These are phyloP conservation scores for Trypanosoma cruzi DNA, from an alignment of 208 protist species.

Conservation along the genomic window DNA sequence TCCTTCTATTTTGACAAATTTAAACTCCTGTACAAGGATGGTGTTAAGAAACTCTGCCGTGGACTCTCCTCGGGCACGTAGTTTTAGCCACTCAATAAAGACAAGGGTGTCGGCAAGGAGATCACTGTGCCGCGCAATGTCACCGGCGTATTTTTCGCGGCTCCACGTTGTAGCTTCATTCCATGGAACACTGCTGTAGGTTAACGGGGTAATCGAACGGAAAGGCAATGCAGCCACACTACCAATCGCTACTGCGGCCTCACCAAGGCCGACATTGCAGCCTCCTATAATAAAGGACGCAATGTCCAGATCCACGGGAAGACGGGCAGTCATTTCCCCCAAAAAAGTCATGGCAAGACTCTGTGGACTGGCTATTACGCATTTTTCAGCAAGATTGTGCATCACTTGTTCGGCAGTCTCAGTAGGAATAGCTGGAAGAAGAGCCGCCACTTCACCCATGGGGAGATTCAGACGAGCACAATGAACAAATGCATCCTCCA, in stretches of 20 bases:
- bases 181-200: conserved; percentile 33
- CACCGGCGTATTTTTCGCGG: conserved; percentile 67
- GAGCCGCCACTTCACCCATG: conserved; percentile 21
- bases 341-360: conserved; percentile 72
- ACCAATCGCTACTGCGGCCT: conserved; percentile 64
- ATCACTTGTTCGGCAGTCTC: conserved; percentile 67
- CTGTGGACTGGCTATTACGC: conserved; percentile 55
- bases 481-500: conserved; percentile 83
- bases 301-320: conserved; percentile 80
- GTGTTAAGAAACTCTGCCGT: conserved; percentile 42
- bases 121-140: conserved; percentile 76
- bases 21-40: conserved; percentile 57
- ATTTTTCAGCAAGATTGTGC: conserved; percentile 76
- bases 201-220: conserved; percentile 33
- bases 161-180: conserved; percentile 41
- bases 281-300: conserved; percentile 75
- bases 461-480: conserved; percentile 47
- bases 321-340: conserved; percentile 75
- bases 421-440: conserved; percentile 52
- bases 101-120: conserved; percentile 79
- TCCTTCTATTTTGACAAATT: conserved; percentile 54
- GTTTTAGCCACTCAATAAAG: conserved; percentile 76
- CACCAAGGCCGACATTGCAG: conserved; percentile 76
- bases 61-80: conserved; percentile 39
- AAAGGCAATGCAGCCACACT: conserved; percentile 66